Percentiles rank a stretch among this genome's conserved stretches.
phyloP scores from a whole-genome alignment of 2,329 filamentous ascomycete species.

The Xylaria sp. region DNA sequence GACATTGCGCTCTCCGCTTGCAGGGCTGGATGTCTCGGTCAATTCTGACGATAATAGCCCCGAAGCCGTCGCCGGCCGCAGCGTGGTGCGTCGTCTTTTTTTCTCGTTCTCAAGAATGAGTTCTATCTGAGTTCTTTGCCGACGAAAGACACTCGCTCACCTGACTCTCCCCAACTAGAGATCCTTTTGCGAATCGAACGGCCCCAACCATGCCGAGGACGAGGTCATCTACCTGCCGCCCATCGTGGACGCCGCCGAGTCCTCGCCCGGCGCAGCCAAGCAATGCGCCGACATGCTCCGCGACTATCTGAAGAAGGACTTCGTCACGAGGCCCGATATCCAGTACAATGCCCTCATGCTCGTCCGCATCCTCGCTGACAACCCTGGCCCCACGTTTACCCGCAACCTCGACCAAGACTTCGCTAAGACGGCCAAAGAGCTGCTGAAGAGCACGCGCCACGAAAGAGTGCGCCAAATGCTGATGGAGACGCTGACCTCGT shows the following conservation, averaged over 20 bases:
- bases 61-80: conserved; percentile 72
- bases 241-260: conserved; percentile 95
- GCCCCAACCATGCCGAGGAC: conserved; percentile 73
- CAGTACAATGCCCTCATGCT: conserved; percentile 99
- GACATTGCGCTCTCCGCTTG: conserved; percentile 8
- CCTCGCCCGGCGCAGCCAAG: conserved; percentile 84
- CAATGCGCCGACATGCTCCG: conserved; percentile 84
- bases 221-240: conserved; percentile 92
- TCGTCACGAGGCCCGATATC: conserved; percentile 71
- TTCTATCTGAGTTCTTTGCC: background rate
- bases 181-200: conserved; percentile 82
- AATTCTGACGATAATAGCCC: conserved; percentile 66
- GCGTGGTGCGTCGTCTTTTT: conserved; percentile 66
- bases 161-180: conserved; percentile 61
- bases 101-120: background rate
- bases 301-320: conserved; percentile 81
- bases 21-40: conserved; percentile 42
- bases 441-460: conserved; percentile 78
- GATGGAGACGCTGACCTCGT: conserved; percentile 84
- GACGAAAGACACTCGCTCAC: background rate
- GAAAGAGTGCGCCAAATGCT: conserved; percentile 84
- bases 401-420: conserved; percentile 89
- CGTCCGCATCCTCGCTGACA: conserved; percentile 88
- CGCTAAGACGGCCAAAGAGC: conserved; percentile 76
- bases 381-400: conserved; percentile 92